Evolutionary conservation across 441 rosid genomes (phyloP), one percentile per base, ranked within the genome.

Genomic region (Euphorbia schlechtendalii): DNA sequence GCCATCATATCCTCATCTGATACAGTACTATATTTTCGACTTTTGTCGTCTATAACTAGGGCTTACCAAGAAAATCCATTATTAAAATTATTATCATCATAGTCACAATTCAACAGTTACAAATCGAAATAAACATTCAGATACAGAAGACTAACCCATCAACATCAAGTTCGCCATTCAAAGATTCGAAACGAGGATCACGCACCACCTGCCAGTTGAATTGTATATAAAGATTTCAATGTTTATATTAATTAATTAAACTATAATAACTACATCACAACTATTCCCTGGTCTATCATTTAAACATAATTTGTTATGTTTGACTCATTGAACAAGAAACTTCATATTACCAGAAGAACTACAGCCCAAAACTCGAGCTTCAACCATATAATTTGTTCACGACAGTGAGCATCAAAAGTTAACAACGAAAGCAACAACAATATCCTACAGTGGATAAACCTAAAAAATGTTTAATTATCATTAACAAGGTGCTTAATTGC

Each of bases 131-230:
- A n/a, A n/a, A 46, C 8, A 36, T 6, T 36, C 36, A 66, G 30
- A n/a, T 18, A 56, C 36, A 28, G n/a, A 55, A 57, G 27, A 40
- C 72, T 76, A 75, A 85, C 96, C 92, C 92, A 0, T 82, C 87
- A 36, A 63, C 72, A 57, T 90, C 88, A 65, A 90, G 79, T 8
- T 58, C 63, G 18, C 97, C 97, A 59, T 81, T 81, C 46, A 85
- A 69, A 49, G 91, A 71, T 69, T 86, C 88, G 61, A 88, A 90
- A 17, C 97, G 90, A 34, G 96, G 97, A 71, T 90, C 97, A 2
- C 87, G 86, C 55, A 67, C 73, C 67, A 79, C 89, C 94, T 89
- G 75, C 25, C 43, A 61, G 69, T 40, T 43, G 8, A 64, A 53
- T 58, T 38, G 59, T 12, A 52, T 67, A 66, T 7, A 30, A 1